A percentile compares a stretch with the other conserved stretches of the same genome.
phyloP scores from a whole-genome alignment of 805 yeast genomes.

The Kodamaea fukazawae region DNA sequence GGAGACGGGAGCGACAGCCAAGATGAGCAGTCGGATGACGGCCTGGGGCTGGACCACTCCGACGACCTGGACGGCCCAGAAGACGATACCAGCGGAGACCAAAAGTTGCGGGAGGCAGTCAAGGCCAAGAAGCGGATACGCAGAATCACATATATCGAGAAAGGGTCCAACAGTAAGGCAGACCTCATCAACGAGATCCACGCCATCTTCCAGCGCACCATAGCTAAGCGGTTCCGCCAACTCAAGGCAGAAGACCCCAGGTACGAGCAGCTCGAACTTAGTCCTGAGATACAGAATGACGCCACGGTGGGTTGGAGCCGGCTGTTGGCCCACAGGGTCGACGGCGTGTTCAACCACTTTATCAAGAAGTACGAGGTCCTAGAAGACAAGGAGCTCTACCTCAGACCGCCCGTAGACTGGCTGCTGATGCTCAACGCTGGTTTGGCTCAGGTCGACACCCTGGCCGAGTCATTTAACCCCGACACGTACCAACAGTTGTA shows the following conservation, averaged over 20 bases:
- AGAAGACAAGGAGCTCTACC: neutral
- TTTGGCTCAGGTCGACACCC: conserved; percentile 15
- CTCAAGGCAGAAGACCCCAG: neutral
- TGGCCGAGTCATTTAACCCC: conserved; percentile 8
- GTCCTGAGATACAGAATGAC: conserved; percentile 3
- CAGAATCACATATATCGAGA: conserved; percentile 10
- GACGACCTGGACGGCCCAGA: neutral
- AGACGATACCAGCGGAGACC: neutral
- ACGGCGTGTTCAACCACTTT: conserved; percentile 9
- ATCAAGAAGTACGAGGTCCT: conserved; percentile 3
- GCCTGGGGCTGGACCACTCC: neutral
- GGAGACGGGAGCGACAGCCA: conserved; percentile 2
- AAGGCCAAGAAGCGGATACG: neutral
- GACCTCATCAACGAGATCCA: conserved; percentile 22
- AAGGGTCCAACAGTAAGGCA: conserved; percentile 18
- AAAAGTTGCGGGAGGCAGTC: neutral
- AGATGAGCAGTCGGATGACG: neutral
- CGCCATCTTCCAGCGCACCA: conserved; percentile 17
- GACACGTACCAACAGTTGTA: conserved; percentile 16
- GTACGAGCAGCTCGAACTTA: conserved; percentile 4
- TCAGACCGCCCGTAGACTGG: conserved; percentile 19
- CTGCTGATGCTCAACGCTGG: conserved; percentile 28
- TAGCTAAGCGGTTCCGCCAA: conserved; percentile 7
- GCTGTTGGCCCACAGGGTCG: conserved; percentile 11
- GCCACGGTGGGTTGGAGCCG: conserved; percentile 9